Evolutionary conservation across 805 yeast genomes (phyloP), one percentile per base, ranked within the genome.

Genomic region (Cyberlindnera subsufficiens): DNA sequence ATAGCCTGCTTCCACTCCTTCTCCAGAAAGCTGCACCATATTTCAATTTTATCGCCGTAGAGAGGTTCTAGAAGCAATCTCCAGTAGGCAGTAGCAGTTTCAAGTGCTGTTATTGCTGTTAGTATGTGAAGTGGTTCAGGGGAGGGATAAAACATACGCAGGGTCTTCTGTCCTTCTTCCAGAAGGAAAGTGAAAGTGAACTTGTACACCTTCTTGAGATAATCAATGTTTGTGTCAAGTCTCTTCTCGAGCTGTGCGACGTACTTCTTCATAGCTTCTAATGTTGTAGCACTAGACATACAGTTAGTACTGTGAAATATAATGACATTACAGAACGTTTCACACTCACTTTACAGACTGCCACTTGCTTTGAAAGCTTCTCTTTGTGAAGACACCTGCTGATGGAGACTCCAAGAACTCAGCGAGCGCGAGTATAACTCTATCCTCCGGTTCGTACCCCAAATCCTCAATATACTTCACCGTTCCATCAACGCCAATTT

Each of bases 401-500:
- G 73, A 65, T 1, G 88, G 85, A 1, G 87, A 74, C 32, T 77
- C 74, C 38, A 91, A 65, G 39, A 82, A 71, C 53, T 78, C 80
- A 0, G 93, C 87, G 10, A 91, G 59, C 1, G 85, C 78, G 35
- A 91, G 67, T 3, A 87, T 82, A 6, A 69, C 74, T 8, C 78
- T 69, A 56, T 90, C 89, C 51, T 91, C 98, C 1, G 89, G 82
- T 13, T 78, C 78, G 32, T 82, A 69, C 0, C 75, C 80, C 37
- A 91, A 63, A 52, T 82, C 96, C 14, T 69, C 70, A 18, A 91
- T 65, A 53, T 81, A 86, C 32, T 57, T 51, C 9, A 90, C 60
- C 0, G 96, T 83, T 0, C 96, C 96, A 44, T 87, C 93, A 9
- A 86, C 69, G 20, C 80, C 91, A 32, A 89, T 86, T 11, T 65